Percentiles rank a stretch among this genome's conserved stretches.
phyloP scores from a whole-genome alignment of 495 filamentous ascomycete species.

The Xylaria grammica region DNA sequence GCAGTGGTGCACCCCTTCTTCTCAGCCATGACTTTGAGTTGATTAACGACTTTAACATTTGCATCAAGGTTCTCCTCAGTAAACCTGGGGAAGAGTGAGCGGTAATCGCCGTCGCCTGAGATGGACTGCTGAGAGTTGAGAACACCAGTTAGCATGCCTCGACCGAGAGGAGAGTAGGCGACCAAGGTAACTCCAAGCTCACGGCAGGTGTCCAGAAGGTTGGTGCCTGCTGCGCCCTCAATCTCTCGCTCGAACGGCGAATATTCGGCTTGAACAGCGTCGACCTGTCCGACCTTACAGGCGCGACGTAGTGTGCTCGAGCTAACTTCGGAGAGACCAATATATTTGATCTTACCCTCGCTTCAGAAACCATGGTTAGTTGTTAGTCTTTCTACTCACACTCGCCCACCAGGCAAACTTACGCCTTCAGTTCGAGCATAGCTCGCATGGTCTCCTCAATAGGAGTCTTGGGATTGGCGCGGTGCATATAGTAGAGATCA shows the following conservation, averaged over 20 bases:
- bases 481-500: conserved; percentile 37
- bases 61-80: conserved; percentile 46
- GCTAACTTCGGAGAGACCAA: conserved; percentile 68
- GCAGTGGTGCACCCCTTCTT: conserved; percentile 65
- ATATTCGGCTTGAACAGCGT: conserved; percentile 72
- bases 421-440: conserved; percentile 57
- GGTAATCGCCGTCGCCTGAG: conserved; percentile 1
- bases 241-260: conserved; percentile 59
- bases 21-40: conserved; percentile 64
- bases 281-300: conserved; percentile 65
- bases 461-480: conserved; percentile 42
- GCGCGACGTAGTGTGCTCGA: conserved; percentile 70
- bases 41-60: conserved; percentile 68
- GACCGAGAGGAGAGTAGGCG: conserved; percentile 52
- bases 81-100: neutral
- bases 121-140: neutral
- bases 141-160: conserved; percentile 49
- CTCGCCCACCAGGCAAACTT: conserved; percentile 14
- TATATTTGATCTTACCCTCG: conserved; percentile 67
- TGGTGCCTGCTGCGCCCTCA: conserved; percentile 66
- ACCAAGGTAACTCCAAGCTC: conserved; percentile 67
- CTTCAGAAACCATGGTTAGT: too few relatives aligned
- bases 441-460: conserved; percentile 55
- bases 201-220: conserved; percentile 61
- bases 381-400: neutral